Percentiles rank a stretch among this genome's conserved stretches.
phyloP scores from a whole-genome alignment of 345 rosid genomes.

The Orychophragmus violaceus region DNA sequence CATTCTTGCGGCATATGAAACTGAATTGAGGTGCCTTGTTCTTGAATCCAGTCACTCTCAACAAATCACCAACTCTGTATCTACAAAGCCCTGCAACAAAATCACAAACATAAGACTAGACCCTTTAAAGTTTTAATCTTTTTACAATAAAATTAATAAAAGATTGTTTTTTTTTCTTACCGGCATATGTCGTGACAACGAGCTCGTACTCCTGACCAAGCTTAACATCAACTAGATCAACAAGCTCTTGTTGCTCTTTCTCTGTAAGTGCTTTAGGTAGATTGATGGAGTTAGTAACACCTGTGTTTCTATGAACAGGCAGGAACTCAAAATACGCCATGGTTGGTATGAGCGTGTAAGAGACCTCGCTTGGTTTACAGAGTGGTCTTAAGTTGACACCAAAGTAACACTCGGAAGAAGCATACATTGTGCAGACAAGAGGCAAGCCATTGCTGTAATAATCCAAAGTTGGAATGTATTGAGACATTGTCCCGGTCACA shows the following conservation, averaged over 20 bases:
- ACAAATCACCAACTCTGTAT: slow-evolving; percentile 87
- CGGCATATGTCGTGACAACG: slow-evolving; percentile 96
- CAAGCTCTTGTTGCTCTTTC: slow-evolving; percentile 68
- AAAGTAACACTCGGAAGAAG: slow-evolving; percentile 95
- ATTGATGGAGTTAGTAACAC: slow-evolving; percentile 50
- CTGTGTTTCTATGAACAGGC: slow-evolving; percentile 67
- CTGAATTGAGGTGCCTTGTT: slow-evolving; percentile 94
- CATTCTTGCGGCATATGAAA: slow-evolving; percentile 93
- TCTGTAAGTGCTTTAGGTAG: slow-evolving; percentile 66
- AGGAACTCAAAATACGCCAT: slow-evolving; percentile 97
- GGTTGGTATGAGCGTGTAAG: slow-evolving; percentile 82
- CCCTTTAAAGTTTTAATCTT: neutral
- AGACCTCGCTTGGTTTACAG: slow-evolving; percentile 80
- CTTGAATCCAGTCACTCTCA: slow-evolving; percentile 89
- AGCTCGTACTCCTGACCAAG: slow-evolving; percentile 95
- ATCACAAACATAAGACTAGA: neutral
- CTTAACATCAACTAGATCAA: slow-evolving; percentile 91
- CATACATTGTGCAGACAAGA: slow-evolving; percentile 96
- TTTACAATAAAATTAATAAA: neutral
- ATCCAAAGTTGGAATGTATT: slow-evolving; percentile 90
- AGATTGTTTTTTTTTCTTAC: slow-evolving; percentile 23
- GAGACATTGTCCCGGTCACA: slow-evolving; percentile 99
- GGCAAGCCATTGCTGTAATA: slow-evolving; percentile 83
- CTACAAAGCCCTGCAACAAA: slow-evolving; percentile 61
- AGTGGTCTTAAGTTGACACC: slow-evolving; percentile 84